Base-by-base conservation (phyloP, 176 grass and related monocot species). In the Eragrostis curvula region DNA sequence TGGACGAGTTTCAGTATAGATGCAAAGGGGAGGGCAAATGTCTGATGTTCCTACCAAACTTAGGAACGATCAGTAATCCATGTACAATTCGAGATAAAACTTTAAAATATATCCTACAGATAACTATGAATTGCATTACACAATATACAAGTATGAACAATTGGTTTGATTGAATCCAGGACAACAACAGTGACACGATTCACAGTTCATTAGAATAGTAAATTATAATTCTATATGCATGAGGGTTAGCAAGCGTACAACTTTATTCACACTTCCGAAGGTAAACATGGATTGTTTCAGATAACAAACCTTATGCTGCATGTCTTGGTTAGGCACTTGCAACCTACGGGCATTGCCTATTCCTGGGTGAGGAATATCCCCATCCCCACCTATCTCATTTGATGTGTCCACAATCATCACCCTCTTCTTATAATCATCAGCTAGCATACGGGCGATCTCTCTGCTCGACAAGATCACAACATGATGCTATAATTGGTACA, bases 331-430 rank as follows among this genome's bases (percentile, higher is more conserved):
- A 62, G 92, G 90, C 67, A 98, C 90, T 93, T 98, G 92, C 79
- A 98, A 95, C 56, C 96, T 93, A 53, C 88, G 92, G 32, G 92
- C 92, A 48, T 81, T 74, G 46, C 96, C 92, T 79, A 95, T 98
- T 62, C 90, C 90, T 46, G 84, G 81, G 76, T 98, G 92, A 73
- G 93, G 92, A 86, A 95, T 95, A 72, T 98, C 96, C 74, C 92
- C 96, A 77, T 98, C 96, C 55, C 96, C 96, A 47, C 86, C 92
- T 77, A 98, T 98, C 73, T 98, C 96, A 83, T 98, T 98, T 39
- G 96, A 98, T 20, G 96, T 93, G 77, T 95, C 96, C 75, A 98
- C 90, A 79, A 98, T 98, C 82, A 98, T 91, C 28, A 98, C 90
- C 45, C 88, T 69, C 82, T 91, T 98, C 39, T 87, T 91, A 46